phyloP scores from a whole-genome alignment of 139 green algal genomes.

The Tetradesmus obliquus region DNA sequence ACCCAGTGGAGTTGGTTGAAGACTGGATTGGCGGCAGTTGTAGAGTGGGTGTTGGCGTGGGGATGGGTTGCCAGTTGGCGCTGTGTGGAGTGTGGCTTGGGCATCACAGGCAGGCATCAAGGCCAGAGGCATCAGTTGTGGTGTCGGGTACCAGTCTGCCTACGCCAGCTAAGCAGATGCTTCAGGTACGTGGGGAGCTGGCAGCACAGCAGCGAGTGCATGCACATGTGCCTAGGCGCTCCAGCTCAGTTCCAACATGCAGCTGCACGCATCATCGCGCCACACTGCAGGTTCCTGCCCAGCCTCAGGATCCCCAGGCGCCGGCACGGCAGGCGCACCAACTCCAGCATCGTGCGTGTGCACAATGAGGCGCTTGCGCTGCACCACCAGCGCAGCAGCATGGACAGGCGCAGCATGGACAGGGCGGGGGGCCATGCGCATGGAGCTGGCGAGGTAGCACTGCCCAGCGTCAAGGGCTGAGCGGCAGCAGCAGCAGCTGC shows the following conservation, averaged over 20 bases:
- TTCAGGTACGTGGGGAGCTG: background rate
- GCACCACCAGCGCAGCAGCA: background rate
- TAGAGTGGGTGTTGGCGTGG: too few species aligned
- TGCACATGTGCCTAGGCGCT: background rate
- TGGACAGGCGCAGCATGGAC: background rate
- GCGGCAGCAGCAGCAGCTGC: background rate
- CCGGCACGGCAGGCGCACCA: background rate
- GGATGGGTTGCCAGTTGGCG: background rate
- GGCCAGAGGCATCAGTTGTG: too few species aligned
- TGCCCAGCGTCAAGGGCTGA: background rate
- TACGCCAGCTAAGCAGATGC: too few species aligned
- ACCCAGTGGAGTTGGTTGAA: background rate
- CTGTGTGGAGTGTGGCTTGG: background rate
- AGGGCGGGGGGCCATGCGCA: background rate
- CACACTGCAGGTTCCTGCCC: slow-evolving; percentile 1
- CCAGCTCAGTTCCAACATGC: background rate
- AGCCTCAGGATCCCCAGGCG: slow-evolving; percentile 11
- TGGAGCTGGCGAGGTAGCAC: background rate
- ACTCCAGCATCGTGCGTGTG: background rate
- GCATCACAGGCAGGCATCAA: too few species aligned
- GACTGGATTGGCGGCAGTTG: background rate
- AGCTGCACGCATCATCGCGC: background rate
- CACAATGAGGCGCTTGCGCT: slow-evolving; percentile 26
- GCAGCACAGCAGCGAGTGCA: background rate
- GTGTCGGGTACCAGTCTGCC: too few species aligned